phyloP scores from a whole-genome alignment of 2,329 filamentous ascomycete species.

The Fusarium chuoi region DNA sequence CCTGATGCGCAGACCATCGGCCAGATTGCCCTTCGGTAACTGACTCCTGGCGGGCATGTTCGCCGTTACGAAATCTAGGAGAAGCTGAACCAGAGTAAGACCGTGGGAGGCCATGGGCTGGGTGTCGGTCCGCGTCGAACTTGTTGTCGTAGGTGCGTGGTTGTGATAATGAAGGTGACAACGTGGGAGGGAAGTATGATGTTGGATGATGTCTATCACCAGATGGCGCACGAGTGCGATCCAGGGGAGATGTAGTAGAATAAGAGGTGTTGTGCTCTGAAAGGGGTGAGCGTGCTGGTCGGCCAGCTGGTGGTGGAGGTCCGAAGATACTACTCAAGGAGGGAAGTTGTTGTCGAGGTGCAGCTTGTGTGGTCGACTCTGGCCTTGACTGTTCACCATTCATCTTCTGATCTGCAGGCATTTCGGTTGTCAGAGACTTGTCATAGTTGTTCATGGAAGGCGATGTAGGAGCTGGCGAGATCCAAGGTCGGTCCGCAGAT shows the following conservation, averaged over 20 bases:
- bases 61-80: constrained; percentile 55
- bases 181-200: constrained; percentile 60
- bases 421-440: constrained; percentile 55
- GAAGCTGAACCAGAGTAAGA: constrained; percentile 58
- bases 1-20: constrained; percentile 54
- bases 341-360: constrained; percentile 61
- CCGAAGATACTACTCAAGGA: constrained; percentile 68
- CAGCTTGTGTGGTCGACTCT: constrained; percentile 46
- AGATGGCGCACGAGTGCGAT: constrained; percentile 56
- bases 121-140: constrained; percentile 55
- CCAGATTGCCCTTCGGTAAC: constrained; percentile 50
- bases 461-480: constrained; percentile 53
- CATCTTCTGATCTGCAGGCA: constrained; percentile 53
- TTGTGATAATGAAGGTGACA: constrained; percentile 53
- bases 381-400: constrained; percentile 52
- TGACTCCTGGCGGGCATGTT: constrained; percentile 50
- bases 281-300: constrained; percentile 57
- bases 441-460: constrained; percentile 70
- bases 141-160: constrained; percentile 60
- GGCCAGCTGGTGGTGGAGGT: constrained; percentile 56
- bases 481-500: constrained; percentile 59
- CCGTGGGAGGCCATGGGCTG: constrained; percentile 41
- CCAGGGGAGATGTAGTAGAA: constrained; percentile 58
- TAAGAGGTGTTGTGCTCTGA: constrained; percentile 58
- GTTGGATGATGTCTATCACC: constrained; percentile 53